Evolutionary conservation across 257 asterid species (phyloP), one percentile per base, ranked within the genome.

Genomic region (Eustoma russellianum): DNA sequence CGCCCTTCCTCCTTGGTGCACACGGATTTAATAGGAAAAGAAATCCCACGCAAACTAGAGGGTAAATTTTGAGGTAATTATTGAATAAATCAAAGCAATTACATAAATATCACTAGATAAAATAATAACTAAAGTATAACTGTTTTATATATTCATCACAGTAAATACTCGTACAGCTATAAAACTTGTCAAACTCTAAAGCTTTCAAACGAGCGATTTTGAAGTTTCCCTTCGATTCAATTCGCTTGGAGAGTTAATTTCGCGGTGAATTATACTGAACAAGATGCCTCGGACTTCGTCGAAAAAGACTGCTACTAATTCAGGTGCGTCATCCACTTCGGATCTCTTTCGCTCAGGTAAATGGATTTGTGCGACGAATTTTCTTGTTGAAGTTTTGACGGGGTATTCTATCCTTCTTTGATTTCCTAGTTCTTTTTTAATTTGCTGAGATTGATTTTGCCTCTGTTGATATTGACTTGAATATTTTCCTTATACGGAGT

Each of bases 201-300:
- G 48, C 40, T 7, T 55, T 17, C 50, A 38, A 41, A 17, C 18
- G 18, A 15, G 60, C 41, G 49, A 9, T 16, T 38, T 54, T 38
- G 30, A 24, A 24, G 30, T 24, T 24, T 24, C 30, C 3, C 3
- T 24, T 24, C 30, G 30, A 24, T 24, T 24, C 30, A 12, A 13
- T 41, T 41, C 7, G 60, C 40, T 41, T 18, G 60, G 18, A 18
- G 19, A 41, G 40, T 54, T 13, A 11, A 38, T 7, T 38, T 38
- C 10, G 33, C 2, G 17, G 16, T 33, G 13, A 9, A 34, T 12
- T 13, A 9, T 8, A n/a, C 14, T 34, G 46, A 8, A 30, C 44
- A 80, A 62, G 65, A 89, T 89, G 97, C 96, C 88, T 74, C 93
- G 97, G 14, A 45, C 77, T 50, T 86, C 97, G 18, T 86, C 97